Evolutionary conservation across 2,329 filamentous ascomycete genomes (phyloP).

Genomic region (Fusarium avenaceum): DNA sequence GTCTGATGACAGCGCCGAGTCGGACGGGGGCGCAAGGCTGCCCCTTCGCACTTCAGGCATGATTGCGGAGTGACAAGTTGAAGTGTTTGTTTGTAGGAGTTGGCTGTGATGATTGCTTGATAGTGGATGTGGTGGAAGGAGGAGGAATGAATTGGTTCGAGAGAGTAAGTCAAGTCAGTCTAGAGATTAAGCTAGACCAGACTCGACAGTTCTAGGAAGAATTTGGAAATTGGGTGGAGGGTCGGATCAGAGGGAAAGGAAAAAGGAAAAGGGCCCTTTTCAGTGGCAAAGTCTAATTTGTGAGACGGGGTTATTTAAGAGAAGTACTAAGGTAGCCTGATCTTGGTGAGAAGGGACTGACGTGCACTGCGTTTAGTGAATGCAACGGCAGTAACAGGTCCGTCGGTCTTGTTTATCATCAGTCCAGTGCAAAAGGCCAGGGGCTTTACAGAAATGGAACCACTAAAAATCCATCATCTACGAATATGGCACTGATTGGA

Average conservation of each 20-base stretch:
- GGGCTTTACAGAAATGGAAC: not conserved
- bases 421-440: not conserved
- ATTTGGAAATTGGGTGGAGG: conserved; percentile 8
- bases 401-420: not conserved
- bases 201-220: conserved; percentile 13
- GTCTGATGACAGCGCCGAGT: conserved; percentile 38
- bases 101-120: conserved; percentile 1
- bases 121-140: conserved; percentile 3
- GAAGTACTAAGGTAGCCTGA: conserved; percentile 13
- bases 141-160: conserved; percentile 1
- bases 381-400: conserved; percentile 6
- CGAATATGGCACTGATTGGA: not conserved
- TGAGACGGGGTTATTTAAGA: conserved; percentile 2
- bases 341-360: conserved; percentile 12
- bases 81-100: not conserved
- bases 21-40: conserved; percentile 42
- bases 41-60: conserved; percentile 53
- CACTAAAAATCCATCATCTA: conserved; percentile 4
- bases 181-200: conserved; percentile 12
- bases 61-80: conserved; percentile 8
- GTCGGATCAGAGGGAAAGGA: not conserved
- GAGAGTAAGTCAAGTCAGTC: conserved; percentile 6
- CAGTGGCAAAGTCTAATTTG: conserved; percentile 36
- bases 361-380: conserved; percentile 9
- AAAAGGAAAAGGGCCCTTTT: conserved; percentile 9